phyloP scores from a whole-genome alignment of 371 early-diverging fungal genomes.

The Mucor sp. region DNA sequence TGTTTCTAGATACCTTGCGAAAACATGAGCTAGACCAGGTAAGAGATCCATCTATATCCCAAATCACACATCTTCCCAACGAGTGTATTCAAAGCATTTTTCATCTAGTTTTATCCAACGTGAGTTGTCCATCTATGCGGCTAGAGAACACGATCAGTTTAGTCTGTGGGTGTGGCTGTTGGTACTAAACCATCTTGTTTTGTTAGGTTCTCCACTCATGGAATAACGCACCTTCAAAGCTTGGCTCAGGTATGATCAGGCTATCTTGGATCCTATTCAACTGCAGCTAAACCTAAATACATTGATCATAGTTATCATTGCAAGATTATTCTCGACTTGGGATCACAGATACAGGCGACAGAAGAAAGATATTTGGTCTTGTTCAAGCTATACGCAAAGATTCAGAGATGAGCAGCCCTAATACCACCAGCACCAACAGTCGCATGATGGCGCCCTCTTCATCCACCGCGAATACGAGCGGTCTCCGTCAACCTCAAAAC shows the following conservation, averaged over 20 bases:
- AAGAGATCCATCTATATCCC: not conserved
- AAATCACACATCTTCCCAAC: not conserved
- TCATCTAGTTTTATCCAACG: slow-evolving; percentile 29
- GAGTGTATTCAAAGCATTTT: not conserved
- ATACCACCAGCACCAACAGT: slow-evolving; percentile 1
- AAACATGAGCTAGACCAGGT: slow-evolving; percentile 39
- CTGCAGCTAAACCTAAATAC: not conserved
- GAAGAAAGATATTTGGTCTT: slow-evolving; percentile 76
- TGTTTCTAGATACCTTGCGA: slow-evolving; percentile 26
- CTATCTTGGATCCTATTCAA: not conserved
- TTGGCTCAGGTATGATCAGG: slow-evolving; percentile 50
- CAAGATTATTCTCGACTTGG: slow-evolving; percentile 81
- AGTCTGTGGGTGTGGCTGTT: not conserved
- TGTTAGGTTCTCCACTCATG: slow-evolving; percentile 57
- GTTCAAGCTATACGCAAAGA: slow-evolving; percentile 55
- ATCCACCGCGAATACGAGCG: slow-evolving; percentile 27
- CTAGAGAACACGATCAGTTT: not conserved
- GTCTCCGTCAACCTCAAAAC: slow-evolving; percentile 31
- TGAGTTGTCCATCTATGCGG: slow-evolving; percentile 5
- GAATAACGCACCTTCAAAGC: slow-evolving; percentile 62
- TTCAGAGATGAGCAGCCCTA: slow-evolving; percentile 16
- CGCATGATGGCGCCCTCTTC: slow-evolving; percentile 12
- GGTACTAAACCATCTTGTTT: not conserved
- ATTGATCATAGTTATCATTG: slow-evolving; percentile 65
- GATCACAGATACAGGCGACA: slow-evolving; percentile 75